phyloP scores from a whole-genome alignment of 352 stramenopile genomes.

The Globisporangium okanoganense region DNA sequence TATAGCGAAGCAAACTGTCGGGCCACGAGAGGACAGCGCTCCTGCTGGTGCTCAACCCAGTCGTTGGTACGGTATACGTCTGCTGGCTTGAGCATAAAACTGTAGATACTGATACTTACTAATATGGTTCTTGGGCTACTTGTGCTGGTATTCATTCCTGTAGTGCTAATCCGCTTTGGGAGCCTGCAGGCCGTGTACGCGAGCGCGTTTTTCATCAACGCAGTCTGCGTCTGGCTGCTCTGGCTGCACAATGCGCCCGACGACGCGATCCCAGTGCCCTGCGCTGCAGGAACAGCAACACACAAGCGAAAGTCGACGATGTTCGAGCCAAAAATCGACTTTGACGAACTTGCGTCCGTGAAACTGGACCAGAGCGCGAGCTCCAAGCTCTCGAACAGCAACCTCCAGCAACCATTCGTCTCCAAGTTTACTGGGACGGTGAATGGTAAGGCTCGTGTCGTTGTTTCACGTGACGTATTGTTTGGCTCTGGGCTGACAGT shows the following conservation, averaged over 20 bases:
- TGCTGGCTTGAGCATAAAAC: too few species aligned
- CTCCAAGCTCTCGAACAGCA: constrained; percentile 10
- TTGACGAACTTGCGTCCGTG: background rate
- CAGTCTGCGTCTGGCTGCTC: constrained; percentile 33
- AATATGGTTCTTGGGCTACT: background rate
- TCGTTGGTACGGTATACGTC: constrained; percentile 39
- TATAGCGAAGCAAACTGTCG: constrained; percentile 11
- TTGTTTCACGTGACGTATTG: background rate
- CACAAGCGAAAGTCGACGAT: background rate
- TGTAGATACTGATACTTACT: background rate
- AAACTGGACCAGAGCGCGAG: background rate
- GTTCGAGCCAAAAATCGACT: constrained; percentile 4
- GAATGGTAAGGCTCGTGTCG: background rate
- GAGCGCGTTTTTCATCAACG: constrained; percentile 34
- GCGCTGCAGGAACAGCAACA: background rate
- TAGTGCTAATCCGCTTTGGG: constrained; percentile 48
- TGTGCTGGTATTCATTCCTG: background rate
- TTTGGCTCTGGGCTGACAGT: background rate
- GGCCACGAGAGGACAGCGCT: constrained; percentile 21
- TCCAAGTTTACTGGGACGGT: constrained; percentile 14
- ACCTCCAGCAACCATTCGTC: background rate
- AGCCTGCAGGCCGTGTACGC: constrained; percentile 22
- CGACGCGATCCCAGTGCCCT: background rate
- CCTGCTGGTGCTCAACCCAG: constrained; percentile 39
- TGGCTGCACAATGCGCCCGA: constrained; percentile 27